Conservation (phyloP, 768 basidiomycete species). For the Trametes villosa region DNA sequence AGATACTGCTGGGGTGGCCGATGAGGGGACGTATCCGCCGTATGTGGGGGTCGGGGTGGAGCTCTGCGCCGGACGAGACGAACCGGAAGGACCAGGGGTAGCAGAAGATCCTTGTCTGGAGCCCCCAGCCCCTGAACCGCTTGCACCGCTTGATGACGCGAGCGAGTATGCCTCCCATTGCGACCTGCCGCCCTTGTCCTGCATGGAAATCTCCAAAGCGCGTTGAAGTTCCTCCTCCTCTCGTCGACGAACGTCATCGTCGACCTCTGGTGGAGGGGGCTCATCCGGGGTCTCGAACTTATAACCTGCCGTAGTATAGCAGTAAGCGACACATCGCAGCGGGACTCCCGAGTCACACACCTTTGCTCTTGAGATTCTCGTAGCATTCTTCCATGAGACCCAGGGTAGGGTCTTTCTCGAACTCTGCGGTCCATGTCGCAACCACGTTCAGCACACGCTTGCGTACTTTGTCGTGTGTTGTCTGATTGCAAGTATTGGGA, state of each 20-base stretch:
- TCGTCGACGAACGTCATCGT: conserved; percentile 77
- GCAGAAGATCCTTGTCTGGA: conserved; percentile 24
- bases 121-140: conserved; percentile 35
- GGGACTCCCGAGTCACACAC: conserved; percentile 46
- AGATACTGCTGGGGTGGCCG: conserved; percentile 47
- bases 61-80: conserved; percentile 21
- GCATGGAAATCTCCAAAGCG: conserved; percentile 90
- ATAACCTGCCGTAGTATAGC: conserved; percentile 51
- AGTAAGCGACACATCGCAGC: background rate
- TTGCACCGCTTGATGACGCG: conserved; percentile 40
- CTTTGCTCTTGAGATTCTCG: conserved; percentile 78
- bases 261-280: conserved; percentile 67
- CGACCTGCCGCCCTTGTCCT: conserved; percentile 82
- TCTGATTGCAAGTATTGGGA: conserved; percentile 49
- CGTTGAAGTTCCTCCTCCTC: conserved; percentile 97
- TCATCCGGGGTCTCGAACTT: conserved; percentile 69
- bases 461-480: conserved; percentile 90
- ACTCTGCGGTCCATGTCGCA: conserved; percentile 84
- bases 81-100: conserved; percentile 6
- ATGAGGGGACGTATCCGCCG: conserved; percentile 58
- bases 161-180: conserved; percentile 54
- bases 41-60: conserved; percentile 44
- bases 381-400: conserved; percentile 93
- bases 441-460: conserved; percentile 72
- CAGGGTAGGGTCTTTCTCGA: conserved; percentile 76